These are phyloP conservation scores for Dillenia turbinata DNA, from an alignment of 164 flowering plant genomes.

Conservation along the genomic window DNA sequence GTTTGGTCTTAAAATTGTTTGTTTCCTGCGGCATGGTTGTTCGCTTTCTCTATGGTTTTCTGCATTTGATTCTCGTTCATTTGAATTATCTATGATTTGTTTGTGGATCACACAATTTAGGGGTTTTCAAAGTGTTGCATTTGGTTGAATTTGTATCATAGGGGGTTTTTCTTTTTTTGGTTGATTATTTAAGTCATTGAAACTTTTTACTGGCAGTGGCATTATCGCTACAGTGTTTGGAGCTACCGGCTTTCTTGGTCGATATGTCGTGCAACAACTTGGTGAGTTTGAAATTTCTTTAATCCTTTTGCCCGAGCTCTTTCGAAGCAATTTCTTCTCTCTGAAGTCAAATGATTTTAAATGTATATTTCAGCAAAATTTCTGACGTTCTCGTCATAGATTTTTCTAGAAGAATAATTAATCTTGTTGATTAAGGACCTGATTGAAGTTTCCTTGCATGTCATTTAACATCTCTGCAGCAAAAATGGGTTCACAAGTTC, in stretches of 20 bases:
- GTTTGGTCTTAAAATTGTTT: background rate
- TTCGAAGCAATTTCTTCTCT: background rate
- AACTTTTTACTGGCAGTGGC: slow-evolving; percentile 53
- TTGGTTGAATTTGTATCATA: background rate
- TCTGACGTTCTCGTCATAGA: too few relatives aligned
- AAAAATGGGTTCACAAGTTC: slow-evolving; percentile 94
- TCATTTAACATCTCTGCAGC: slow-evolving; percentile 38
- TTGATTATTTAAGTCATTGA: background rate
- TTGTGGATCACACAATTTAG: background rate
- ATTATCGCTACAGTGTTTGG: slow-evolving; percentile 95
- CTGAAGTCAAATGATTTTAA: too few relatives aligned
- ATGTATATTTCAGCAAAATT: too few relatives aligned
- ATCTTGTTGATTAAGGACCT: too few relatives aligned
- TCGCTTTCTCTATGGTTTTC: background rate
- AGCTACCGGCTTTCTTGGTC: slow-evolving; percentile 97
- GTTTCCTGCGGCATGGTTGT: too few relatives aligned
- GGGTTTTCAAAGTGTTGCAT: background rate
- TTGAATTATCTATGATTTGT: background rate
- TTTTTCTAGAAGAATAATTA: too few relatives aligned
- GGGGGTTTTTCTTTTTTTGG: background rate
- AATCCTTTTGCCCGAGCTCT: background rate
- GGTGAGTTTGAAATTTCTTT: slow-evolving; percentile 44
- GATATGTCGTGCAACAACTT: slow-evolving; percentile 93
- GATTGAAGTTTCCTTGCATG: background rate
- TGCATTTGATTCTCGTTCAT: background rate